Evolutionary conservation across 257 asterid species (phyloP).

Genomic region (Ligustrum vulgare): DNA sequence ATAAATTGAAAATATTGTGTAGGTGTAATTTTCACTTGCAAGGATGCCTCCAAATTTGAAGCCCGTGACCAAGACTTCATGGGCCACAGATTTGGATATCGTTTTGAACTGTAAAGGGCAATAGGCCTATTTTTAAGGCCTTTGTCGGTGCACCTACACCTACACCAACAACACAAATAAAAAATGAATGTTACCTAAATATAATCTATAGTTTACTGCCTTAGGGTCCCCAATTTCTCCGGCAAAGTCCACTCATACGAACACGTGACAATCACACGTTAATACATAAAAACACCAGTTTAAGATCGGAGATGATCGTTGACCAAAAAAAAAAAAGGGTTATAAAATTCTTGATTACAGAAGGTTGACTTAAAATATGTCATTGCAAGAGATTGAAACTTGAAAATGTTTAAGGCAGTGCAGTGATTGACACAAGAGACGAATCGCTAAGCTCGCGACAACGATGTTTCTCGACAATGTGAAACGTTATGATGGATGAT

Average conservation of each 20-base stretch:
- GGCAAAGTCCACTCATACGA: background rate
- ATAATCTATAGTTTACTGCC: too few relatives aligned
- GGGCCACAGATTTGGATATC: background rate
- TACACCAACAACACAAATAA: background rate
- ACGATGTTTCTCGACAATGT: background rate
- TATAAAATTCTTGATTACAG: too few relatives aligned
- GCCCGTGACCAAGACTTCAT: background rate
- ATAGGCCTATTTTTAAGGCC: background rate
- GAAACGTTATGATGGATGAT: background rate
- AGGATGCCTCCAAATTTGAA: background rate
- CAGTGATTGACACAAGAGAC: too few relatives aligned
- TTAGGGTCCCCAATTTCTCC: background rate
- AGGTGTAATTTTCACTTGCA: background rate
- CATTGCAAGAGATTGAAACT: too few relatives aligned
- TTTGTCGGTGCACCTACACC: background rate
- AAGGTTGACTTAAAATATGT: too few relatives aligned
- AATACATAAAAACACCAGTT: too few relatives aligned
- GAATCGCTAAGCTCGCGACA: too few relatives aligned
- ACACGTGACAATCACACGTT: background rate
- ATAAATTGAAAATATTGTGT: too few relatives aligned
- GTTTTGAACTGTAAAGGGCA: background rate
- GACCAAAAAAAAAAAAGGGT: too few relatives aligned
- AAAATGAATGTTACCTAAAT: too few relatives aligned
- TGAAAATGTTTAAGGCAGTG: too few relatives aligned
- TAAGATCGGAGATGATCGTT: too few relatives aligned